Base-by-base conservation (phyloP, 2,329 filamentous ascomycete species). In the Fusarium multiceps region DNA sequence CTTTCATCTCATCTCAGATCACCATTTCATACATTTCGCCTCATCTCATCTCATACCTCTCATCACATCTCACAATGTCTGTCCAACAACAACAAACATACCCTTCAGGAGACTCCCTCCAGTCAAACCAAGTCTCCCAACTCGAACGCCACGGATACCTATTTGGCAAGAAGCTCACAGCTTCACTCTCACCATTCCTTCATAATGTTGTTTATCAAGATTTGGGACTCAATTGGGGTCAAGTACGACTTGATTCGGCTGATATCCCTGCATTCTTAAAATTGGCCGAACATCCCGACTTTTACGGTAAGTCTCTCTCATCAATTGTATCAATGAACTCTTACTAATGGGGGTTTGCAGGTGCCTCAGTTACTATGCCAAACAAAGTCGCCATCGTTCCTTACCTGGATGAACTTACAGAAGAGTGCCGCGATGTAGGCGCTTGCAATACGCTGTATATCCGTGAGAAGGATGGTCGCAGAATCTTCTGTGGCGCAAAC, bases 391-490 rank as follows among this genome's bases (percentile, higher is more conserved):
- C 88, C 72, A 93, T 95, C 76, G 87, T 94, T 63, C 84, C 88
- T 0, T 85, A 93, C 72, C 85, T 95, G 11, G 92, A 95, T 75
- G 87, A 90, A 56, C 82, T 94, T 40, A 93, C 92, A 9, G 86
- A 88, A 23, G 91, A 94, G 79, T 92, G 89, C 71, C 85, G 86
- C 51, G 89, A 90, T 37, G 90, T 94, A 23, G 92, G 92, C 49
- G 92, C 92, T 53, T 90, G 91, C 79, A 95, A 96, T 83, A 96
- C 92, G 1, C 86, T 95, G 55, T 94, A 91, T 81, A 78, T 92
- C 48, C 83, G 86, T 23, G 79, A 82, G 48, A 82, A 83, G 18
- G 78, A 83, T 48, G 84, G 86, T 53, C 80, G 80, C 34, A 82
- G 85, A 20, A 74, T 85, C 47, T 88, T 88, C 69, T 89, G 91